phyloP scores from a whole-genome alignment of 1,284 basidiomycete species.

The Omphalotus olearius region DNA sequence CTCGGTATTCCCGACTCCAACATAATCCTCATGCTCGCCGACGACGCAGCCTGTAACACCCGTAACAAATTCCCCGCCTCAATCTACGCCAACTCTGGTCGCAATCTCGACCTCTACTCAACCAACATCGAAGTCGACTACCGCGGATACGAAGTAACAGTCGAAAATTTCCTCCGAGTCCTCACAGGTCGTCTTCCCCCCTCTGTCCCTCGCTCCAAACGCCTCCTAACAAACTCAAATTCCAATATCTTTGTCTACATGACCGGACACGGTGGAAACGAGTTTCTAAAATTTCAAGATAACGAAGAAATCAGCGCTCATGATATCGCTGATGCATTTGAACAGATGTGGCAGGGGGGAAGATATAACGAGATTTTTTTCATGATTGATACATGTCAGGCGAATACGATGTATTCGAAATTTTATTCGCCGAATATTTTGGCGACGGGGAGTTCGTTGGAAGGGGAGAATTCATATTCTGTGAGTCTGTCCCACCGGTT shows the following conservation, averaged over 20 bases:
- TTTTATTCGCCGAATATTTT: conserved; percentile 96
- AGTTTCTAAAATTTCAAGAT: conserved; percentile 99
- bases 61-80: conserved; percentile 91
- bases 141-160: conserved; percentile 95
- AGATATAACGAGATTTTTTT: conserved; percentile 96
- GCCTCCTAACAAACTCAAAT: conserved; percentile 86
- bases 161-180: conserved; percentile 88
- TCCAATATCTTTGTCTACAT: conserved; percentile 97
- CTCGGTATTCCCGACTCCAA: conserved; percentile 97
- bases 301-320: conserved; percentile 97
- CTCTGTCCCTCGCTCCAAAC: conserved; percentile 85
- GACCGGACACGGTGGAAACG: conserved; percentile 97
- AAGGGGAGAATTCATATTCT: conserved; percentile 94
- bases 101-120: conserved; percentile 87
- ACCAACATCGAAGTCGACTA: conserved; percentile 98
- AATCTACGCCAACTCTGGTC: conserved; percentile 82
- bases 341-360: conserved; percentile 98
- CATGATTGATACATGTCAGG: conserved; percentile 99
- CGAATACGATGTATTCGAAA: conserved; percentile 92
- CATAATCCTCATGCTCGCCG: conserved; percentile 98
- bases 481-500: no score
- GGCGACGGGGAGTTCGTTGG: conserved; percentile 84
- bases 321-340: conserved; percentile 94
- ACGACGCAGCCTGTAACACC: conserved; percentile 93
- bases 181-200: conserved; percentile 63